These are phyloP conservation scores for Centella asiatica DNA, from an alignment of 129 eudicot species.

Conservation along the genomic window DNA sequence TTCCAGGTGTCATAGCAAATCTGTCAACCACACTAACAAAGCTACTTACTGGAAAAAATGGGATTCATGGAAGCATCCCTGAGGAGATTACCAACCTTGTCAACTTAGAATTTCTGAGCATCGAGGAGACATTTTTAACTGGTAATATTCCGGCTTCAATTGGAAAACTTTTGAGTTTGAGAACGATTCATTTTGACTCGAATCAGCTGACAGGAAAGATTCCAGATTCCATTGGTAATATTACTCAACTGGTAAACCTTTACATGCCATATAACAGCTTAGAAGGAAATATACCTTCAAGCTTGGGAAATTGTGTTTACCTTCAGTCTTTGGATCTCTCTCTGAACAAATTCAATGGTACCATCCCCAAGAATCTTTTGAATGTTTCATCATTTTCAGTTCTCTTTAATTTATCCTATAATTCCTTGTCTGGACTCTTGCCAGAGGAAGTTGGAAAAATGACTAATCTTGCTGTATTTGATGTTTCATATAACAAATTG, in stretches of 20 bases:
- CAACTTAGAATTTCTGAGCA: slow-evolving; percentile 1
- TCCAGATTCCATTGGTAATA: slow-evolving; percentile 15
- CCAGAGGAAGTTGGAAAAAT: slow-evolving; percentile 14
- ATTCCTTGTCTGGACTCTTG: slow-evolving; percentile 10
- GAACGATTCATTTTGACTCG: background rate
- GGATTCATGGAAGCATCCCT: slow-evolving; percentile 21
- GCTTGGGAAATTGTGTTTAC: slow-evolving; percentile 6
- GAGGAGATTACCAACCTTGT: slow-evolving; percentile 17
- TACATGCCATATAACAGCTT: slow-evolving; percentile 9
- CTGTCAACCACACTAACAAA: slow-evolving; percentile 7
- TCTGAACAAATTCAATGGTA: background rate
- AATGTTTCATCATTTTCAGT: slow-evolving; percentile 10
- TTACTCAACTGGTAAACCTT: slow-evolving; percentile 8
- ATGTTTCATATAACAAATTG: slow-evolving; percentile 12
- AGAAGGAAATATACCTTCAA: slow-evolving; percentile 19
- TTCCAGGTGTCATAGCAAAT: slow-evolving; percentile 16
- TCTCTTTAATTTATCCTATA: slow-evolving; percentile 4
- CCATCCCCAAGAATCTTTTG: slow-evolving; percentile 2
- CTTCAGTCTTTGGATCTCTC: slow-evolving; percentile 2
- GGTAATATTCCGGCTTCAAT: slow-evolving; percentile 22
- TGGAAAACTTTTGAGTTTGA: slow-evolving; percentile 19
- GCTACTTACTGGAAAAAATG: background rate
- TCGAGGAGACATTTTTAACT: slow-evolving; percentile 3
- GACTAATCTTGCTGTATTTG: background rate
- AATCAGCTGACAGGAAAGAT: slow-evolving; percentile 24